Conservation (phyloP, 2,329 filamentous ascomycete genomes). For the Ceratocystis alfenasii region DNA sequence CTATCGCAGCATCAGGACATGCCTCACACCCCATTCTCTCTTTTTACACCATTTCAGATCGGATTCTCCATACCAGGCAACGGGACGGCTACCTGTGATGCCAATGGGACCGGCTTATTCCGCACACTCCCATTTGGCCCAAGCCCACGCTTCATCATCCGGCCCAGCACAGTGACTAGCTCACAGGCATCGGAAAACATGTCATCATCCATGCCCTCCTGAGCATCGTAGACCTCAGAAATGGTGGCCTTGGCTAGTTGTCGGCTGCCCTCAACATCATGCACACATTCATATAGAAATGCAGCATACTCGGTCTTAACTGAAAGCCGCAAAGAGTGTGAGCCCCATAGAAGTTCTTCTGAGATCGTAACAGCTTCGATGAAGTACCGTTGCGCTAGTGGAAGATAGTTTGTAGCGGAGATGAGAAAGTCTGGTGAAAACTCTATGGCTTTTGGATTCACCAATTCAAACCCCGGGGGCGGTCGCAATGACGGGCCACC, state of each 20-base stretch:
- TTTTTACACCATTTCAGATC: conserved; percentile 28
- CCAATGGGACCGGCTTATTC: conserved; percentile 24
- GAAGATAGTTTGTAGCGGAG: conserved; percentile 67
- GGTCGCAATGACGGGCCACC: conserved; percentile 45
- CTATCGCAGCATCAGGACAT: background rate
- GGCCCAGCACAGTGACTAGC: conserved; percentile 71
- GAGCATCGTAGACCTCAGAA: conserved; percentile 78
- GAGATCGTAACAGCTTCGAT: conserved; percentile 63
- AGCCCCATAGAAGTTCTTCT: conserved; percentile 66
- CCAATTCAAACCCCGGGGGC: conserved; percentile 42
- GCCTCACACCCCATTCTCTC: background rate
- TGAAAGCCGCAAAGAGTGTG: conserved; percentile 77
- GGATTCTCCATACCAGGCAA: conserved; percentile 36
- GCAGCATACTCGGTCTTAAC: conserved; percentile 87
- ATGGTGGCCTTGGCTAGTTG: conserved; percentile 72
- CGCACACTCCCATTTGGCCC: conserved; percentile 31
- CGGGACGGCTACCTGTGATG: conserved; percentile 24
- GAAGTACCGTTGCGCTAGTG: conserved; percentile 71
- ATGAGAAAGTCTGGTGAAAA: conserved; percentile 52
- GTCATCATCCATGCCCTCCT: conserved; percentile 87
- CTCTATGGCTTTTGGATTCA: conserved; percentile 26
- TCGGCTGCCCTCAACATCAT: conserved; percentile 65
- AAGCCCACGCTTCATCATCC: conserved; percentile 71
- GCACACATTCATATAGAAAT: conserved; percentile 85
- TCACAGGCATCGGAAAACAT: conserved; percentile 89